A percentile compares a stretch with the other conserved stretches of the same genome.
These are phyloP conservation scores for Trichophyton schoenleinii DNA, from an alignment of 2,329 filamentous ascomycete species.

Conservation along the genomic window DNA sequence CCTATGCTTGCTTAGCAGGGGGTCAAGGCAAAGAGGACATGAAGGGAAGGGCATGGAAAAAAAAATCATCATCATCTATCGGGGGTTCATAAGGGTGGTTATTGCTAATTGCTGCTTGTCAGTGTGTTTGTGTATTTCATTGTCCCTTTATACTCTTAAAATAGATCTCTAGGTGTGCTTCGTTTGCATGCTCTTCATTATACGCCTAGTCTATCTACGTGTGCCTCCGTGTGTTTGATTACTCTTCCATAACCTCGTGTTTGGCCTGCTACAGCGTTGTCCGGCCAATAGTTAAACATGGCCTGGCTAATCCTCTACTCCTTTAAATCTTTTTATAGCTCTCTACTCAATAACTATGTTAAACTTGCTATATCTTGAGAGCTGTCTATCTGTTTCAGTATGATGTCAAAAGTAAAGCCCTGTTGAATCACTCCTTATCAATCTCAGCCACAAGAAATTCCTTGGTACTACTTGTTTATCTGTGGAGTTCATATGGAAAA, in stretches of 20 bases:
- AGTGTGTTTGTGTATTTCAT: background rate
- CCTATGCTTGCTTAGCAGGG: background rate
- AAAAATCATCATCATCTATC: background rate
- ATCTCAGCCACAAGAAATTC: too few species aligned
- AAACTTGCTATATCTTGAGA: background rate
- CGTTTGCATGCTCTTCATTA: background rate
- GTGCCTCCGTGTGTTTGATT: background rate
- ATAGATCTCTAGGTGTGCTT: conserved; percentile 1
- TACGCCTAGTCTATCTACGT: background rate
- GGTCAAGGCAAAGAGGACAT: background rate
- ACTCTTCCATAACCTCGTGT: background rate
- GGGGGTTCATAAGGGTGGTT: background rate
- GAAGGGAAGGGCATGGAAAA: background rate
- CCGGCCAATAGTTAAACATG: background rate
- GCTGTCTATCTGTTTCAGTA: background rate
- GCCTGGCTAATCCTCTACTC: background rate
- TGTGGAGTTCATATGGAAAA: too few species aligned
- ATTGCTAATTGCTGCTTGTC: background rate
- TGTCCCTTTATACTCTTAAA: background rate
- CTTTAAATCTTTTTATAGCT: background rate
- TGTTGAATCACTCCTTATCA: too few species aligned
- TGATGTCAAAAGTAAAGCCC: background rate
- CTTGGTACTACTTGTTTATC: too few species aligned
- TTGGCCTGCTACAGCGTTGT: background rate
- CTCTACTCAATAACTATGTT: background rate